Evolutionary conservation across 805 yeast species (phyloP).

Genomic region (Candida broadrunensis): DNA sequence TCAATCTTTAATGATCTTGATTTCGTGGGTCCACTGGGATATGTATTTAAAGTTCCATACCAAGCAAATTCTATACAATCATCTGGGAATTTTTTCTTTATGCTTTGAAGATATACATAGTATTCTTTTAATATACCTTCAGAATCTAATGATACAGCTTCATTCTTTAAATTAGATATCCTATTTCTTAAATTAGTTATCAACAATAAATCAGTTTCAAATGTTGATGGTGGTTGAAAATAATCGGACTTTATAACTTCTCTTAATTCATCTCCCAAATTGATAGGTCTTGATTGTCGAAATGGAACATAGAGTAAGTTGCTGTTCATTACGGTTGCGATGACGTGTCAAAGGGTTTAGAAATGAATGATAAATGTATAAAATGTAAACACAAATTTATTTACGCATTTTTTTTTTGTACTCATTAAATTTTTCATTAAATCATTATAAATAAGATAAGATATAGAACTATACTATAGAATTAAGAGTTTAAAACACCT

Average conservation of each 20-base stretch:
- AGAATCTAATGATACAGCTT: constrained; percentile 23
- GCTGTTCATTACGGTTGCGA: constrained; percentile 6
- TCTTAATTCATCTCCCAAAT: constrained; percentile 36
- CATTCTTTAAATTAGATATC: constrained; percentile 32
- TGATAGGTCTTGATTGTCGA: constrained; percentile 42
- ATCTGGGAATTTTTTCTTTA: constrained; percentile 60
- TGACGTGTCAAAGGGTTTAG: too few relatives aligned
- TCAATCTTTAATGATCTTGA: constrained; percentile 57
- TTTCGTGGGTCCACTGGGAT: constrained; percentile 46
- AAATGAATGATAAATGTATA: too few relatives aligned
- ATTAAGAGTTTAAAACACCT: neutral
- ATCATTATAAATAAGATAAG: too few relatives aligned
- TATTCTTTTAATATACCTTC: constrained; percentile 43
- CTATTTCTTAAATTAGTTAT: constrained; percentile 44
- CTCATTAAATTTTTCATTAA: too few relatives aligned
- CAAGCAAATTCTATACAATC: constrained; percentile 64
- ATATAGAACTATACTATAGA: too few relatives aligned
- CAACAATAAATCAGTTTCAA: constrained; percentile 26
- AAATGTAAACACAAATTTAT: too few relatives aligned
- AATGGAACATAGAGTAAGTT: constrained; percentile 52
- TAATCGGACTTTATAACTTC: constrained; percentile 47
- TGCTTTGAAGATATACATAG: constrained; percentile 39
- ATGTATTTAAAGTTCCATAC: constrained; percentile 65
- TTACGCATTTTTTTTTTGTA: too few relatives aligned
- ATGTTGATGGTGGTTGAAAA: constrained; percentile 34